A percentile compares a stretch with the other conserved stretches of the same genome.
These are phyloP conservation scores for Prillingera fragicola DNA, from an alignment of 1,284 basidiomycete genomes.

Conservation along the genomic window DNA sequence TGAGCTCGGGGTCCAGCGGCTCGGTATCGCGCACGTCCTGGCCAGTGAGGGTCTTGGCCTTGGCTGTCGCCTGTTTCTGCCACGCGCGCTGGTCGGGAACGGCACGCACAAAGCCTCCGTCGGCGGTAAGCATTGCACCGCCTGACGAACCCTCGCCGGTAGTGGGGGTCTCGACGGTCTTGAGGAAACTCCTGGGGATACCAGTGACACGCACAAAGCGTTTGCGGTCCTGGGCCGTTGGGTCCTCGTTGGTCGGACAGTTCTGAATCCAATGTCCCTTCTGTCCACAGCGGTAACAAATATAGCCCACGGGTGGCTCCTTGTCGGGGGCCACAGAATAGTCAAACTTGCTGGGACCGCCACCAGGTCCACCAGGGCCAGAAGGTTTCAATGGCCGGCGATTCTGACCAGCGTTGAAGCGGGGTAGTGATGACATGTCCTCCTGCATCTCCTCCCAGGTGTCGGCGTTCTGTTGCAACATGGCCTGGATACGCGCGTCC, in stretches of 20 bases:
- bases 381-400: conserved; percentile 20
- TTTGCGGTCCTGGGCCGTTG: conserved; percentile 87
- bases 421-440: conserved; percentile 34
- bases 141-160: conserved; percentile 61
- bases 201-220: conserved; percentile 97
- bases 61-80: conserved; percentile 76
- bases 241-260: conserved; percentile 94
- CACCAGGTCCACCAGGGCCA: conserved; percentile 52
- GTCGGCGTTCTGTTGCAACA: conserved; percentile 43
- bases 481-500: conserved; percentile 44
- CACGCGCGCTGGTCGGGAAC: conserved; percentile 87
- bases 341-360: conserved; percentile 33
- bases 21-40: conserved; percentile 66
- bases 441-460: conserved; percentile 47
- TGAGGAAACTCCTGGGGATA: conserved; percentile 94
- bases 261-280: conserved; percentile 99
- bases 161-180: conserved; percentile 83
- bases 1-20: conserved; percentile 69
- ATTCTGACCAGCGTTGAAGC: conserved; percentile 11
- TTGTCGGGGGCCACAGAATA: conserved; percentile 51
- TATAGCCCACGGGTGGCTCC: conserved; percentile 75
- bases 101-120: conserved; percentile 91
- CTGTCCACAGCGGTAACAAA: conserved; percentile 98
- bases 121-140: conserved; percentile 93
- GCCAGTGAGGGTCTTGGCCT: conserved; percentile 69